Conservation (phyloP, 2,329 filamentous ascomycete species). For the Penicillium sp. region DNA sequence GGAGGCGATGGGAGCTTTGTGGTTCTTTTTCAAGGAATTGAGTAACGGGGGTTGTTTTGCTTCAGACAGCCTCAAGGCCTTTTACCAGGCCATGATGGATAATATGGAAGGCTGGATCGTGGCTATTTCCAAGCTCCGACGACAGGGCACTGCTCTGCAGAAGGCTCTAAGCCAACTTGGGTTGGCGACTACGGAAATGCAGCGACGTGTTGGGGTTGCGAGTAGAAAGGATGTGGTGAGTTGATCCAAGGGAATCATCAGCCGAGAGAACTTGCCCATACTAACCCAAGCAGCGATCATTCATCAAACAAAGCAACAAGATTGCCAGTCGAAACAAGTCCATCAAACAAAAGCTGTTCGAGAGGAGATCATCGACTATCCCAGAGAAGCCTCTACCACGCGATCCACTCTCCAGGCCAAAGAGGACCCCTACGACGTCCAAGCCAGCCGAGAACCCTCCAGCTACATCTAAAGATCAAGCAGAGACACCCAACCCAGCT, state of each 20-base stretch:
- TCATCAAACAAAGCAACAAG: constrained; percentile 13
- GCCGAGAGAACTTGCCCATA: neutral
- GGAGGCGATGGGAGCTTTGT: constrained; percentile 73
- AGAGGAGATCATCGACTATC: constrained; percentile 13
- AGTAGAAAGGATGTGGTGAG: constrained; percentile 70
- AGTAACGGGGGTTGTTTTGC: constrained; percentile 61
- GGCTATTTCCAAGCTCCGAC: constrained; percentile 74
- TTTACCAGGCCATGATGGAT: constrained; percentile 86
- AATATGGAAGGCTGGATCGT: constrained; percentile 90
- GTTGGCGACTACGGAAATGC: constrained; percentile 80
- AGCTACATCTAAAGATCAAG: constrained; percentile 17
- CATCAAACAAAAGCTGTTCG: constrained; percentile 27
- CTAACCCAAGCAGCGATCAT: constrained; percentile 24
- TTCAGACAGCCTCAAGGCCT: constrained; percentile 64
- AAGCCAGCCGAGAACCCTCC: constrained; percentile 7
- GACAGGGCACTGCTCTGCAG: constrained; percentile 70
- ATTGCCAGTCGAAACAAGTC: constrained; percentile 21
- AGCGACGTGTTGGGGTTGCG: constrained; percentile 78
- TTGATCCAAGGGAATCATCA: constrained; percentile 36
- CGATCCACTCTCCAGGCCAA: constrained; percentile 25
- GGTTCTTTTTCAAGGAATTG: constrained; percentile 70
- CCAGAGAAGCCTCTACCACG: constrained; percentile 34
- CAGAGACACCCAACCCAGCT: constrained; percentile 15
- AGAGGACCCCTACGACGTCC: constrained; percentile 12
- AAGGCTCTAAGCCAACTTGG: constrained; percentile 70